Conservation (phyloP, 2,329 filamentous ascomycete species). For the Fusarium cicatricum region DNA sequence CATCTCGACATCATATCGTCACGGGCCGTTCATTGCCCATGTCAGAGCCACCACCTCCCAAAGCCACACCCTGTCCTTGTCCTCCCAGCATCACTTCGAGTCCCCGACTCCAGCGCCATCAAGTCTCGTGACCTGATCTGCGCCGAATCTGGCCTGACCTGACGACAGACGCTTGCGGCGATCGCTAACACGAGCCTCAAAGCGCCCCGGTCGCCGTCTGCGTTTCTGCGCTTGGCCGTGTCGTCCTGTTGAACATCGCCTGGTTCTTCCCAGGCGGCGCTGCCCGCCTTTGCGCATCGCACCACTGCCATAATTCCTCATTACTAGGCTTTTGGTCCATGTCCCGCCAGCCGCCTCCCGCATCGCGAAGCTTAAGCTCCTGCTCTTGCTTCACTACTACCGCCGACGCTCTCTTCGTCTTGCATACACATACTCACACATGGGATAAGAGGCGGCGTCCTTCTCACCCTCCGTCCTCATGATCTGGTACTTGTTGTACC, state of each 20-base stretch:
- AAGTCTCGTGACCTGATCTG: slow-evolving; percentile 34
- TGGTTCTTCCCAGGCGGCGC: slow-evolving; percentile 26
- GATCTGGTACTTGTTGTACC: slow-evolving; percentile 83
- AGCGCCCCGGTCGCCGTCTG: slow-evolving; percentile 22
- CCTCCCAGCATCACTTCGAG: slow-evolving; percentile 16
- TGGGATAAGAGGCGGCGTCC: slow-evolving; percentile 33
- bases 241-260: slow-evolving; percentile 26
- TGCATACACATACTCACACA: slow-evolving; percentile 27
- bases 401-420: slow-evolving; percentile 8
- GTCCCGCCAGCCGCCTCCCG: slow-evolving; percentile 33
- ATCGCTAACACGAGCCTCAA: slow-evolving; percentile 34
- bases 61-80: slow-evolving; percentile 30
- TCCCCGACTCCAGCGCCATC: slow-evolving; percentile 3
- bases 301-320: slow-evolving; percentile 28
- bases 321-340: slow-evolving; percentile 32
- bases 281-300: slow-evolving; percentile 32
- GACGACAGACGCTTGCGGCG: slow-evolving; percentile 18
- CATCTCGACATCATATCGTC: not conserved
- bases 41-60: slow-evolving; percentile 14
- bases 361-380: slow-evolving; percentile 22
- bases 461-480: slow-evolving; percentile 51
- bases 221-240: slow-evolving; percentile 10
- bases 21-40: slow-evolving; percentile 14
- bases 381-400: slow-evolving; percentile 13
- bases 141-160: slow-evolving; percentile 19